phyloP scores from a whole-genome alignment of 257 asterid species.

The Agastache rugosa region DNA sequence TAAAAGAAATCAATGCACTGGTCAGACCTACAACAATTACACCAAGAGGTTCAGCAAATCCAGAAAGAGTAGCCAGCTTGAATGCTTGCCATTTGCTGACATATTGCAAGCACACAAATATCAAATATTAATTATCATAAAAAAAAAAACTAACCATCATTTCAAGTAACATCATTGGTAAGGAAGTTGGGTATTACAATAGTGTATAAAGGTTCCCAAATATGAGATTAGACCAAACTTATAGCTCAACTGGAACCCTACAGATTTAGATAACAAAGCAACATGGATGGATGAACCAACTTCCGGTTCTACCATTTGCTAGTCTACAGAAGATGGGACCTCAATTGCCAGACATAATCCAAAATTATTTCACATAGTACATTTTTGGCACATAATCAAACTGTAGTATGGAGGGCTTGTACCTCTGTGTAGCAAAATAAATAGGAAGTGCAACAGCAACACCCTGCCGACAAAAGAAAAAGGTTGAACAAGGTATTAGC shows the following conservation, averaged over 20 bases:
- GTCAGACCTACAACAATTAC: conserved; percentile 90
- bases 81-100: conserved; percentile 99
- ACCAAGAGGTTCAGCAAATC: conserved; percentile 97
- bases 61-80: conserved; percentile 96
- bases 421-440: conserved; percentile 95
- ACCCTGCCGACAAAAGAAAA: conserved; percentile 61
- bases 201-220: not conserved
- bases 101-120: conserved; percentile 10
- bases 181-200: not conserved
- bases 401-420: conserved; percentile 31
- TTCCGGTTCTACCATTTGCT: conserved; percentile 3
- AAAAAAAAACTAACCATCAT: conserved; percentile 25
- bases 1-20: conserved; percentile 19
- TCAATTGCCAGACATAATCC: conserved; percentile 7
- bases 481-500: not conserved
- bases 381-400: conserved; percentile 19
- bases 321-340: conserved; percentile 7
- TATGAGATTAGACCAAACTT: not conserved
- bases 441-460: conserved; percentile 98
- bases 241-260: not conserved
- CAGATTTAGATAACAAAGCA: not conserved
- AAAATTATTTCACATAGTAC: not conserved
- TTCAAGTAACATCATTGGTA: not conserved
- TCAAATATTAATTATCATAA: not conserved
- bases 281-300: not conserved